Evolutionary conservation across 1,284 basidiomycete genomes (phyloP), one percentile per base, ranked within the genome.

Genomic region (Ceratobasidium sp.): DNA sequence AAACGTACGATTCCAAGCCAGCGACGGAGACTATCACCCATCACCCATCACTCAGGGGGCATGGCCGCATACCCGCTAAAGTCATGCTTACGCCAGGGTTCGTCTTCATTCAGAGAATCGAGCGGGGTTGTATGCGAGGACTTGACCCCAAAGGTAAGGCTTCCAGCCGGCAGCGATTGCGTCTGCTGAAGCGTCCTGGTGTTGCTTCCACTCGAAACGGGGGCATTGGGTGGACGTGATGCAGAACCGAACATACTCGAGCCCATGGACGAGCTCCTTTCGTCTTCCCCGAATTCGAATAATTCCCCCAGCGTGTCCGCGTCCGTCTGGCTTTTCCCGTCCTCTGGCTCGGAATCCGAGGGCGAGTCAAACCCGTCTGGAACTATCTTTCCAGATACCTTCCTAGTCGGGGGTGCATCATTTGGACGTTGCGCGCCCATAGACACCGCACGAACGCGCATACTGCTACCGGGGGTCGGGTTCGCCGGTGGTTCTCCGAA

Each of bases 231-330:
- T n/a, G 31, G 69, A 7, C 34, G 56, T 59, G 56, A 34, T 9
- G n/a, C 56, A 48, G 69, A 72, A 14, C 56, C 56, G 31, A 72
- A 72, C 69, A 72, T 72, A 49, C 43, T 59, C 39, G 69, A 62
- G 24, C 58, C 56, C 6, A 37, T 43, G 31, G 58, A 31, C 6
- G 56, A 46, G 19, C 41, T 53, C 48, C 58, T 61, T 31, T 72
- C 69, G 31, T 72, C 69, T 62, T 72, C 69, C 19, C 69, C 69
- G 43, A 58, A 34, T 27, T 72, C 69, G 58, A 72, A 72, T 19
- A 72, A 34, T 22, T 72, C 69, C n/a, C 56, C 69, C 9, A 72
- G 46, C 14, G 48, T 9, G 14, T 62, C 69, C 7, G 29, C 22
- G 27, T 48, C 69, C 11, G 43, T 27, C 7, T 54, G 41, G 22